Evolutionary conservation across 2,329 filamentous ascomycete genomes (phyloP), one percentile per base, ranked within the genome.

Genomic region (Tricladium varicosporioides): DNA sequence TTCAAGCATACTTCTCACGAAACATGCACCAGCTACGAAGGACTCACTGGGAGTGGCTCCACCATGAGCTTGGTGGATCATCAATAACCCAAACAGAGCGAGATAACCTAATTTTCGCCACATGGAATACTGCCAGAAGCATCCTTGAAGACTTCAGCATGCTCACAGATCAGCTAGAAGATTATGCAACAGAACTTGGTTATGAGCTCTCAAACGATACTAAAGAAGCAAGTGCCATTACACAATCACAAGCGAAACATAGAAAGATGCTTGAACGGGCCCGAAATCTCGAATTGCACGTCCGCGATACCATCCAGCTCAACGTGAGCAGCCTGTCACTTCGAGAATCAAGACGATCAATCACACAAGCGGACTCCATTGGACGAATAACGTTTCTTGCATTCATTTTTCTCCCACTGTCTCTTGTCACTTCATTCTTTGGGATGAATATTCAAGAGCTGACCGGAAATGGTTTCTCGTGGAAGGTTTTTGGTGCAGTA

Each of bases 381-480:
- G 49, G 49, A 9, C 33, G 49, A 16, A 43, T 59, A 33, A 52
- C 53, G 5, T 52, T 48, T 42, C 44, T 59, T 7, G 53, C 51
- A 16, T 48, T 50, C 18, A 43, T 59, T n/a, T 56, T 47, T 43
- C 15, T 59, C 1, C 57, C 57, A 14, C 40, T 59, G 9, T 48
- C 48, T 9, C 49, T 59, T 7, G 48, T 59, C 8, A 56, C 51
- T 16, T 54, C 53, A 5, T 52, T 59, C 27, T 59, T 46, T 19
- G 53, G 57, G 13, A 59, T 59, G 57, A 56, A 59, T 46, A 48
- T 58, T 42, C 19, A 52, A 47, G 19, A 56, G 22, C 36, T 56
- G 18, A 52, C 48, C 11, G 54, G 48, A 13, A 47, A 4, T 22
- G 42, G 40, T 22, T 22, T 48, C 9, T 36, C 50, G 14, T 45